phyloP scores from a whole-genome alignment of 495 filamentous ascomycete species.

The Thermothielavioides terrestris region DNA sequence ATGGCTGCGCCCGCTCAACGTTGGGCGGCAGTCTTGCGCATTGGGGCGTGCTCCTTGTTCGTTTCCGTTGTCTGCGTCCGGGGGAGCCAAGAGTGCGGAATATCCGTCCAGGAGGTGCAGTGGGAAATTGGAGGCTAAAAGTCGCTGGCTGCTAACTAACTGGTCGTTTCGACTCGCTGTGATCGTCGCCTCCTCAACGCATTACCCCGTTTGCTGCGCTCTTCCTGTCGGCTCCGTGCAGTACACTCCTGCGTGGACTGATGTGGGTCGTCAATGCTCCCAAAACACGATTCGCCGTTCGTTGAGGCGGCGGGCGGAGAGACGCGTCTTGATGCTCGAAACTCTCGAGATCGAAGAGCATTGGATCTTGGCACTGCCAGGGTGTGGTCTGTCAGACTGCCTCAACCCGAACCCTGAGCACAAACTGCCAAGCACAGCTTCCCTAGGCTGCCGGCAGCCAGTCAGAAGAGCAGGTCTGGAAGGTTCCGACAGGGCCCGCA shows the following conservation, averaged over 20 bases:
- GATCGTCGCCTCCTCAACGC: no score
- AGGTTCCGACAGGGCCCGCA: constrained; percentile 8
- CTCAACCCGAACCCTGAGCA: constrained; percentile 7
- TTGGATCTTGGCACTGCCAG: not conserved
- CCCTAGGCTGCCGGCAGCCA: not conserved
- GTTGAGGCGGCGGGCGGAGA: not conserved
- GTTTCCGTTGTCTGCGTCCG: not conserved
- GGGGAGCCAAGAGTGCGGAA: no score
- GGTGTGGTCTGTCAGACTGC: not conserved
- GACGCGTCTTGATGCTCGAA: constrained; percentile 8
- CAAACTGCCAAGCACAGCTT: not conserved
- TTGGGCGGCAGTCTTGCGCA: constrained; percentile 1
- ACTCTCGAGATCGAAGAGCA: not conserved
- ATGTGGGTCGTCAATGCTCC: constrained; percentile 8
- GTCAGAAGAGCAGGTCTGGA: constrained; percentile 7
- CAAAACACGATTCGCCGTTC: constrained; percentile 9
- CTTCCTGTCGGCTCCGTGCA: not conserved
- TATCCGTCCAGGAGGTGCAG: not conserved
- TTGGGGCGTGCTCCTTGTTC: constrained; percentile 8
- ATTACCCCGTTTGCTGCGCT: not conserved
- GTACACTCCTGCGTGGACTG: no score
- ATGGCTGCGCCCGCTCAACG: constrained; percentile 25
- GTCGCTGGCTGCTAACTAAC: no score
- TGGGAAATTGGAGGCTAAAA: not conserved
- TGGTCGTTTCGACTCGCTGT: no score